These are phyloP conservation scores for Glycine soja DNA, from an alignment of 306 rosid species.

Conservation along the genomic window DNA sequence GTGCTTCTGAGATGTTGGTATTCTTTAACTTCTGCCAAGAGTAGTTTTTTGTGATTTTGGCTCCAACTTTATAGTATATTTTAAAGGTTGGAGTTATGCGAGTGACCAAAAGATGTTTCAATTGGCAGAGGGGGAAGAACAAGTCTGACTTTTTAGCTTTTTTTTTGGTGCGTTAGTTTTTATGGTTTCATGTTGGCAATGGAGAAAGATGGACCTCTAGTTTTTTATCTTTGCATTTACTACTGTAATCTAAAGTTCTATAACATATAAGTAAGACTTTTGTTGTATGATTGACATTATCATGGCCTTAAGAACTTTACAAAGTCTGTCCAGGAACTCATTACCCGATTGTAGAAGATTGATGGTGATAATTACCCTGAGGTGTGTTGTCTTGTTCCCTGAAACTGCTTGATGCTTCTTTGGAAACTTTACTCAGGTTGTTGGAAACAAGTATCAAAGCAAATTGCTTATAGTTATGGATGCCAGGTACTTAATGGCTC, in stretches of 20 bases:
- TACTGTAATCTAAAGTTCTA: background rate
- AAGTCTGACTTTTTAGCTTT: too few species aligned
- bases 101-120: too few species aligned
- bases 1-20: too few species aligned
- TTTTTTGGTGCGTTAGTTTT: too few species aligned
- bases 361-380: constrained; percentile 98
- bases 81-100: too few species aligned
- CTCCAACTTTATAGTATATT: too few species aligned
- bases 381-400: constrained; percentile 66
- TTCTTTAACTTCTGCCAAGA: too few species aligned
- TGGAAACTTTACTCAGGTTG: constrained; percentile 65
- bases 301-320: constrained; percentile 95
- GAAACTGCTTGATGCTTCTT: constrained; percentile 42
- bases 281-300: constrained; percentile 20
- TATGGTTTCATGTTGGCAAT: too few species aligned
- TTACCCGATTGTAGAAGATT: constrained; percentile 81
- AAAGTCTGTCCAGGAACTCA: constrained; percentile 88
- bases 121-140: too few species aligned
- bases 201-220: constrained; percentile 6
- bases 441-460: constrained; percentile 96
- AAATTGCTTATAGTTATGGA: constrained; percentile 89
- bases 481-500: constrained; percentile 69
- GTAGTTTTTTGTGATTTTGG: too few species aligned
- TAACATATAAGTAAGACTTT: constrained; percentile 12
- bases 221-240: constrained; percentile 25